Evolutionary conservation across 2,329 filamentous ascomycete species (phyloP), one percentile per base, ranked within the genome.

Genomic region (Diaporthe citriasiana): DNA sequence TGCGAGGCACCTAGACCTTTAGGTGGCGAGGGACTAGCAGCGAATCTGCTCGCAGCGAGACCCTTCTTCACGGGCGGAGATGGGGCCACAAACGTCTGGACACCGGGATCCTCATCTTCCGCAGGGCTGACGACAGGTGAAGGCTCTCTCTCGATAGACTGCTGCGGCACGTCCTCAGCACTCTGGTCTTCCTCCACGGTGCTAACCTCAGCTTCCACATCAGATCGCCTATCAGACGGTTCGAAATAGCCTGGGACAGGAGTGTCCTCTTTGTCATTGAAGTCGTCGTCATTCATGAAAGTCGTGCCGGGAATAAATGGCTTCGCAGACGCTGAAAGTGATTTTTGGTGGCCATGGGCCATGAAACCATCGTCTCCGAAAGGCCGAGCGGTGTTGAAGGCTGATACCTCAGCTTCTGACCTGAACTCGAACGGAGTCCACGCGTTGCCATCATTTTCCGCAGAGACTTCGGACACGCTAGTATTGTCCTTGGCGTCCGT

Each of bases 251-350:
- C 74, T 45, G 76, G 74, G 7, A 74, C 74, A 3, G 74, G 72
- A 9, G 76, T 72, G 15, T 79, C 73, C 22, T 78, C 77, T 19
- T 77, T 77, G 13, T 79, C 74, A 25, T 74, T 77, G 12, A 79
- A 74, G n/a, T 74, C 72, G 47, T 80, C 76, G 1, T 79, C 78
- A 38, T 80, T 73, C 50, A 79, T 78, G 74, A 82, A 74, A 77
- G 80, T 76, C 42, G 79, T 82, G 25, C 85, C 83, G 19, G 89
- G 88, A 6, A 86, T 88, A 80, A 97, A 97, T 0, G 93, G 88
- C 78, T 90, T 90, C 0, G 94, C 93, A 22, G 90, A 88, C 5
- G 93, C 92, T 47, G 94, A 95, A 33, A 95, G 85, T 6, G 91
- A 91, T 77, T 88, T 88, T 77, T 86, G 86, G 79, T 89, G 84